A percentile compares a stretch with the other conserved stretches of the same genome.
Conservation (phyloP, 1,284 basidiomycete genomes). For the Microbotryomycetes sp. region DNA sequence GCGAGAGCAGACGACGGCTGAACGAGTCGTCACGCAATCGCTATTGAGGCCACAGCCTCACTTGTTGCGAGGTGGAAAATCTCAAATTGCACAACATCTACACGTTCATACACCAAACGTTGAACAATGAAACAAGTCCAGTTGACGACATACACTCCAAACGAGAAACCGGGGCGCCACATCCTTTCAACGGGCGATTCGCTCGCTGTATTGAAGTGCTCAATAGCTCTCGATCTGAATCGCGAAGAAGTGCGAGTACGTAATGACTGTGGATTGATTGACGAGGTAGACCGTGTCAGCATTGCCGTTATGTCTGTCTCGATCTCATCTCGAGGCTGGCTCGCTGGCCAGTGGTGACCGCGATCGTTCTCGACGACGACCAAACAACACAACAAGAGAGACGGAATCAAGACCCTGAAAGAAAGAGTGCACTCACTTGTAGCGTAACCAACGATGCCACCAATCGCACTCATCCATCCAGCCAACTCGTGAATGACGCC, state of each 20-base stretch:
- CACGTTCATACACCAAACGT: no score
- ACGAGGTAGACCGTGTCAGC: not conserved
- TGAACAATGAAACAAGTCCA: not conserved
- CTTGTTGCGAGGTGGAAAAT: not conserved
- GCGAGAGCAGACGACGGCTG: not conserved
- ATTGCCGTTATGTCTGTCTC: not conserved
- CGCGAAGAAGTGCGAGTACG: slow-evolving; percentile 31
- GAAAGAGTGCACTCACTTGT: slow-evolving; percentile 51
- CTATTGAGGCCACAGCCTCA: not conserved
- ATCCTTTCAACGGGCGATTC: not conserved
- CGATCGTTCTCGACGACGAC: not conserved
- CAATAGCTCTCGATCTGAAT: slow-evolving; percentile 27
- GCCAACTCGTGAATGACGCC: slow-evolving; percentile 78
- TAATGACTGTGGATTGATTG: slow-evolving; percentile 10
- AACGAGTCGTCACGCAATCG: not conserved
- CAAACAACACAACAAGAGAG: not conserved
- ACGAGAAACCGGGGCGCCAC: not conserved
- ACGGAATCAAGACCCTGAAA: not conserved
- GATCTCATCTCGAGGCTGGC: not conserved
- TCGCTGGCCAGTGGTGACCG: no score
- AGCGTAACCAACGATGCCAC: slow-evolving; percentile 89
- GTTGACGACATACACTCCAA: not conserved
- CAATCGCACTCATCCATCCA: slow-evolving; percentile 87
- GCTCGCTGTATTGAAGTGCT: not conserved
- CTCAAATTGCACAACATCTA: not conserved